Evolutionary conservation across 2,329 filamentous ascomycete genomes (phyloP), one percentile per base, ranked within the genome.

Genomic region (Aspergillus ibericus): DNA sequence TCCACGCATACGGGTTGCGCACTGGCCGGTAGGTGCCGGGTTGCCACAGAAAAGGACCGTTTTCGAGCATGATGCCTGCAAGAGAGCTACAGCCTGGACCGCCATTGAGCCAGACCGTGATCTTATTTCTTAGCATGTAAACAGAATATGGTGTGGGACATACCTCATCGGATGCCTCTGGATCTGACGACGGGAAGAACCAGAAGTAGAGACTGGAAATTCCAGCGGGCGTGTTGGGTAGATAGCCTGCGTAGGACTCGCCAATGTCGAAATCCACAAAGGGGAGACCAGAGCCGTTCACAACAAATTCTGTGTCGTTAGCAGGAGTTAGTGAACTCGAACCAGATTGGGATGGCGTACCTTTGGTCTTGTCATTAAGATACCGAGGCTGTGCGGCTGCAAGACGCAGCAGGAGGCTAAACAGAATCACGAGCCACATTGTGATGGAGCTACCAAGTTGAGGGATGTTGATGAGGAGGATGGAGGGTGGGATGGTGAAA

Each of bases 31-130:
- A 82, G 0, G 87, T 92, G n/a, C 90, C 90, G 6, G 84, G 80
- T 69, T 89, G 83, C 87, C 88, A 90, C 1, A 83, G 59, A 66
- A 90, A 88, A 0, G 89, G 89, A 0, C 90, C 89, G 63, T 92
- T 92, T 64, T 92, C 89, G 42, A 90, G 88, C 2, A 93, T 70
- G 0, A 92, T 74, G 3, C 88, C 89, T 60, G 85, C 81, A 0
- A 90, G 78, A 0, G 86, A 88, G 16, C 72, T 79, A 59, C 80
- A 82, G 5, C 80, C 79, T 7, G 80, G 81, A 4, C 81, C 81
- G 22, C 84, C 84, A 53, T 85, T 86, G 12, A 75, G 60, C 71
- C 71, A 75, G 46, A 74, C 68, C 1, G 71, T 73, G 38, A 75
- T 73, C 63, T 73, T 73, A 22, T 20, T 22, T n/a, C 20, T 52